Evolutionary conservation across 345 rosid genomes (phyloP).

Genomic region (Aquilaria malaccensis): DNA sequence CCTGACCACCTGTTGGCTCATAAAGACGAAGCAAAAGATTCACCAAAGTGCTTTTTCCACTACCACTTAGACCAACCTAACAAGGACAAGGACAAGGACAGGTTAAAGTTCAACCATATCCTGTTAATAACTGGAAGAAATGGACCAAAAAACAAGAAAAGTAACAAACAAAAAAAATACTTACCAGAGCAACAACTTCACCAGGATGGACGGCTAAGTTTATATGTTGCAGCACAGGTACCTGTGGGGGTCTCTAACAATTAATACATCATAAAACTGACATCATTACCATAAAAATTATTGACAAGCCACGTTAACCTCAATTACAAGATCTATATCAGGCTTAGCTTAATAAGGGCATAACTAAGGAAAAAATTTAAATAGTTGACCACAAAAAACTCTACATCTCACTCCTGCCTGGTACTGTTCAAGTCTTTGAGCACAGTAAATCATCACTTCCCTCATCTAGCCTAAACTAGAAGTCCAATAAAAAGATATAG

Average conservation of each 20-base stretch:
- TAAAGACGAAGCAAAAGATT: conserved; percentile 82
- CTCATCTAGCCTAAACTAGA: too few relatives aligned
- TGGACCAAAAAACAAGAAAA: neutral
- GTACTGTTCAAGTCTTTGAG: too few relatives aligned
- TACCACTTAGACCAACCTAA: conserved; percentile 98
- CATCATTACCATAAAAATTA: too few relatives aligned
- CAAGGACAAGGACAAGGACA: conserved; percentile 21
- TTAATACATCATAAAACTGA: neutral
- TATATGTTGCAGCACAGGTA: conserved; percentile 57
- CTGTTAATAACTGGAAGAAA: conserved; percentile 5
- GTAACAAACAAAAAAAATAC: conserved; percentile 12
- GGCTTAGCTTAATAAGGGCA: too few relatives aligned
- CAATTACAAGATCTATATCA: too few relatives aligned
- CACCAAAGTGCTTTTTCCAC: conserved; percentile 94
- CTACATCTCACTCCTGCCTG: too few relatives aligned
- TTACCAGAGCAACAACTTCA: conserved; percentile 89
- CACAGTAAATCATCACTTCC: too few relatives aligned
- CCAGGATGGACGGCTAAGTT: conserved; percentile 61
- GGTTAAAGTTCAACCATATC: neutral
- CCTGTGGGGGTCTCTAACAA: conserved; percentile 31
- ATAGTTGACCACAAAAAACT: neutral
- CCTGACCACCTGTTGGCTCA: conserved; percentile 90
- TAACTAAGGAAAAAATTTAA: neutral
- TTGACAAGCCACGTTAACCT: neutral
- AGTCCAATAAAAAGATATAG: too few relatives aligned